These are phyloP conservation scores for Coniferiporia weirii DNA, from an alignment of 1,284 basidiomycete species.

Conservation along the genomic window DNA sequence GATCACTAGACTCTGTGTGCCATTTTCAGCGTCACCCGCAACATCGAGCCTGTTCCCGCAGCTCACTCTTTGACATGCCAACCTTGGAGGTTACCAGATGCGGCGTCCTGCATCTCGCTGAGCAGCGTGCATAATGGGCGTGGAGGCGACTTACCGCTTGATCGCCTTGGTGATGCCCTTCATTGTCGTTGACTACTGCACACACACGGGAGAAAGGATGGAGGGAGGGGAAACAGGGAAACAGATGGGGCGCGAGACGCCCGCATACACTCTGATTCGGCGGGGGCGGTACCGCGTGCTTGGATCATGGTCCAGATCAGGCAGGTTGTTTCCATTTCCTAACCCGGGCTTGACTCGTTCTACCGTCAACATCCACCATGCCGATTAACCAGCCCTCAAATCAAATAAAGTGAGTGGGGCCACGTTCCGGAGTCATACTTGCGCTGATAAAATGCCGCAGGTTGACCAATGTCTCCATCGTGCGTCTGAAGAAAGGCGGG, in stretches of 20 bases:
- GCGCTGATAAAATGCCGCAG: constrained; percentile 34
- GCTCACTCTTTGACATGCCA: constrained; percentile 87
- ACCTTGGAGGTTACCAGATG: constrained; percentile 81
- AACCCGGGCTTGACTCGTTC: not conserved
- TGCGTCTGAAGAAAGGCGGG: constrained; percentile 92
- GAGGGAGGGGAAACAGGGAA: not conserved
- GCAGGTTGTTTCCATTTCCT: not conserved
- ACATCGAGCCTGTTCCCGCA: constrained; percentile 9
- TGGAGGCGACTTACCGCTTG: constrained; percentile 51
- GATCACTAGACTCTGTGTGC: constrained; percentile 73
- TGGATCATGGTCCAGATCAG: not conserved
- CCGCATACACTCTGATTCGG: not conserved
- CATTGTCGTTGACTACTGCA: constrained; percentile 39
- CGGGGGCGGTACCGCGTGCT: not conserved
- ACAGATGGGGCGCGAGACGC: not conserved
- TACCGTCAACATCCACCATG: constrained; percentile 30
- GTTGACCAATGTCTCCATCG: constrained; percentile 94
- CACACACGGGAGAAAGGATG: not conserved
- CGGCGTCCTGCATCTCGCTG: constrained; percentile 58
- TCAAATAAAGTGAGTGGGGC: constrained; percentile 67
- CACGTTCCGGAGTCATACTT: constrained; percentile 5
- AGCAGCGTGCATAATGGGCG: not conserved
- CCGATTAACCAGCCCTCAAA: constrained; percentile 79
- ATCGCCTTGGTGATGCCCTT: constrained; percentile 79
- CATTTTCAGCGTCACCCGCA: constrained; percentile 3